Conservation (phyloP, 1,284 basidiomycete species). For the Apiotrichum siamense region DNA sequence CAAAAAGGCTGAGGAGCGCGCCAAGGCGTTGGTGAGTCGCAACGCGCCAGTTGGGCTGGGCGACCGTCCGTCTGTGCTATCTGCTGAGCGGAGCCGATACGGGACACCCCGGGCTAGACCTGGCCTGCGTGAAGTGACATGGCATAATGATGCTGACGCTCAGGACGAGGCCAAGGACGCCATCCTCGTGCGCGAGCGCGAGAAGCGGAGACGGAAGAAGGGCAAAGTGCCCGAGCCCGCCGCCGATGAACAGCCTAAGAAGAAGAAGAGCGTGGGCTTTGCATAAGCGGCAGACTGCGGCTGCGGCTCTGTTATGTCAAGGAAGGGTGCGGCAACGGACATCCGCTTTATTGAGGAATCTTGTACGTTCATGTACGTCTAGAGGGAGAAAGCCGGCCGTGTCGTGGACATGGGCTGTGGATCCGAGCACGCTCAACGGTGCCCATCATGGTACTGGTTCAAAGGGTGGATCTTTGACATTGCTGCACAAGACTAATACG, state of each 20-base stretch:
- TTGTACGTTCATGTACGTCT: neutral
- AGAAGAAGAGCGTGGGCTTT: constrained; percentile 21
- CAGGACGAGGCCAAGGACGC: constrained; percentile 13
- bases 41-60: neutral
- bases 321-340: neutral
- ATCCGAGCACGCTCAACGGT: no score
- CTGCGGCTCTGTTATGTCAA: neutral
- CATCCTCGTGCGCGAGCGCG: constrained; percentile 12
- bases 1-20: constrained; percentile 20
- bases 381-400: neutral
- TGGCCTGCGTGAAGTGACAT: no score
- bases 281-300: constrained; percentile 1
- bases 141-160: constrained; percentile 5
- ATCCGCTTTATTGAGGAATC: neutral
- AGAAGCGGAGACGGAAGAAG: constrained; percentile 23
- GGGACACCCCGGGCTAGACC: no score
- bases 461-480: no score
- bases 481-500: no score
- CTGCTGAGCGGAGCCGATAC: no score
- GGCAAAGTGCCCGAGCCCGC: neutral
- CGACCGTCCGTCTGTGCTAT: neutral
- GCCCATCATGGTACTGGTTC: no score
- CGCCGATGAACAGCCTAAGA: constrained; percentile 4
- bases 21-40: constrained; percentile 26
- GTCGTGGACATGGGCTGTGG: no score